Evolutionary conservation across 208 protist species (phyloP), one percentile per base, ranked within the genome.

Genomic region (Crithidia bombi): DNA sequence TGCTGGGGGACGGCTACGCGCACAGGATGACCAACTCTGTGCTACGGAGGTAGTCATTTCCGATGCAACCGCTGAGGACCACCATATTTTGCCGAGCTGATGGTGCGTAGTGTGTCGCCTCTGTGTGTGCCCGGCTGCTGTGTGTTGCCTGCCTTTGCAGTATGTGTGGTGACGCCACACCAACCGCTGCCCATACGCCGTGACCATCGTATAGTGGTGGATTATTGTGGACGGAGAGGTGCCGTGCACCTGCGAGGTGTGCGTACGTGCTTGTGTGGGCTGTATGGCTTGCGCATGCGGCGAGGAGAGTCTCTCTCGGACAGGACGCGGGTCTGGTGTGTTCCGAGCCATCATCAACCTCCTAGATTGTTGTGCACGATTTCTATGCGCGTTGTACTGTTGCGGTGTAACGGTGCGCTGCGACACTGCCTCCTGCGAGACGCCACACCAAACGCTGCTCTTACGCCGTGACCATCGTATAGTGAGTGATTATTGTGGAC

Each of bases 401-500:
- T 47, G 3, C 9, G 5, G 5, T 47, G 43, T n/a, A n/a, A n/a
- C 11, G 43, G 43, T 6, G 43, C 21, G 43, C 43, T 14, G n/a
- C n/a, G n/a, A n/a, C n/a, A 14, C 9, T 47, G 43, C 43, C 43
- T 19, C 43, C 17, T 47, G 43, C 15, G 46, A 6, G 43, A 47
- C 43, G 33, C 28, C 41, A 35, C 49, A n/a, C 64, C 64, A 71
- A 70, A 64, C 44, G 64, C 49, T 36, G 65, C 47, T 66, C 44
- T 46, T 63, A 46, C 55, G 58, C 49, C 3, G 26, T 69, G 50
- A 11, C 25, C 26, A 69, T 69, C 50, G 64, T 50, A 69, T 58
- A 26, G 64, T 23, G 47, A n/a, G 64, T 69, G 64, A 59, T 69
- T 59, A 39, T 50, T 61, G 64, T 59, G 64, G 64, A 59, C 64